These are phyloP conservation scores for Paramecium bursaria DNA, from an alignment of 73 alveolate genomes.

Conservation along the genomic window DNA sequence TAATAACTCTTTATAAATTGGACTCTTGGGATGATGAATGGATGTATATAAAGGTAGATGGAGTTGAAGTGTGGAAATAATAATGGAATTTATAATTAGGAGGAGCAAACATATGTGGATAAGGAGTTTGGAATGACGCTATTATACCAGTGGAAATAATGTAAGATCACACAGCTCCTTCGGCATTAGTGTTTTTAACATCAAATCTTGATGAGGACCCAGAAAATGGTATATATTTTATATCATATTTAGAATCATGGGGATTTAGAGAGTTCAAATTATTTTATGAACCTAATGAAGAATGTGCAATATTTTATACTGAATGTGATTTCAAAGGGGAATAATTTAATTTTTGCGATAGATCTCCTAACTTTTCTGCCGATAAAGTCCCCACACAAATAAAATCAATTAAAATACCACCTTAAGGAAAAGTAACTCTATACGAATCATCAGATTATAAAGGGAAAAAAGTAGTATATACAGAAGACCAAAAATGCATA, in stretches of 20 bases:
- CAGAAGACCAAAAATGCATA: conserved; percentile 22
- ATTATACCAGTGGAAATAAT: conserved; percentile 19
- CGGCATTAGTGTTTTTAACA: conserved; percentile 13
- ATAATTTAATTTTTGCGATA: conserved; percentile 10
- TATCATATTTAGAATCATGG: conserved; percentile 33
- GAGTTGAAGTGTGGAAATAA: neutral
- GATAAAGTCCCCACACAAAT: conserved; percentile 24
- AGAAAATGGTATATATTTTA: conserved; percentile 1
- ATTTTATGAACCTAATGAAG: conserved; percentile 52
- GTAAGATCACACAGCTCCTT: conserved; percentile 11
- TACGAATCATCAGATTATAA: conserved; percentile 14
- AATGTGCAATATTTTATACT: conserved; percentile 42
- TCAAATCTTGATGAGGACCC: conserved; percentile 45
- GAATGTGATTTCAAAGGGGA: conserved; percentile 53
- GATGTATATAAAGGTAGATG: neutral
- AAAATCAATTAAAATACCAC: conserved; percentile 45
- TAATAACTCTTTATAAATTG: neutral
- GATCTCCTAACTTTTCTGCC: conserved; percentile 26
- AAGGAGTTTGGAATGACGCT: conserved; percentile 8
- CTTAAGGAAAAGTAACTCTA: conserved; percentile 45
- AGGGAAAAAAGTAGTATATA: conserved; percentile 32
- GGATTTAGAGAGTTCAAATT: conserved; percentile 61
- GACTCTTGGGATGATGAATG: conserved; percentile 31
- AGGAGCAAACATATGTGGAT: neutral
- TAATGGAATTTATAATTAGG: neutral